Evolutionary conservation across 805 yeast genomes (phyloP).

Genomic region (Komagataella pseudopastoris): DNA sequence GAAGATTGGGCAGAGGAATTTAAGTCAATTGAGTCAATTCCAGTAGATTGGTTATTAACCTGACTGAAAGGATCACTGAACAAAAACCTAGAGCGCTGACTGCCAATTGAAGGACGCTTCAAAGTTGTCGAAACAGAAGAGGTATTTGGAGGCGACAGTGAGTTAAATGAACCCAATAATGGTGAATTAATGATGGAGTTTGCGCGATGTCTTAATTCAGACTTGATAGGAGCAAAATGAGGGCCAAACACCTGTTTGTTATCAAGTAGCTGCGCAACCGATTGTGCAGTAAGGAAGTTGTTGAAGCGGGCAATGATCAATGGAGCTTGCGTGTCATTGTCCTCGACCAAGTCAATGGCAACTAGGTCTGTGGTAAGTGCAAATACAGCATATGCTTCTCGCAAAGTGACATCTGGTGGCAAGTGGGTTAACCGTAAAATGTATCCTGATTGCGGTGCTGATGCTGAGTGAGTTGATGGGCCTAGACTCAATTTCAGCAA

Average conservation of each 20-base stretch:
- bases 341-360: slow-evolving; percentile 26
- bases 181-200: slow-evolving; percentile 3
- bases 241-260: slow-evolving; percentile 36
- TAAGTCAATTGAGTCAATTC: slow-evolving; percentile 7
- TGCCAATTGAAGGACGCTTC: slow-evolving; percentile 41
- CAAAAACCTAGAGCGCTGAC: slow-evolving; percentile 54
- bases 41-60: slow-evolving; percentile 4
- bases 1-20: slow-evolving; percentile 3
- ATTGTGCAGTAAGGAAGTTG: slow-evolving; percentile 28
- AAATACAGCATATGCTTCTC: slow-evolving; percentile 59
- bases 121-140: slow-evolving; percentile 3
- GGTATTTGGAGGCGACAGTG: slow-evolving; percentile 3
- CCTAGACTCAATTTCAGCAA: slow-evolving; percentile 1
- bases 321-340: not conserved
- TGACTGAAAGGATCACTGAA: slow-evolving; percentile 48
- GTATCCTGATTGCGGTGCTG: slow-evolving; percentile 1
- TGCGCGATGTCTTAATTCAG: slow-evolving; percentile 3
- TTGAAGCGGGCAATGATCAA: slow-evolving; percentile 28
- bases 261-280: slow-evolving; percentile 25
- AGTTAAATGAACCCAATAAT: not conserved
- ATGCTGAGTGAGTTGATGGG: not conserved
- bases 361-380: slow-evolving; percentile 55
- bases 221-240: slow-evolving; percentile 22
- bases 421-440: slow-evolving; percentile 34
- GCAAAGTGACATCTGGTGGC: slow-evolving; percentile 47